Evolutionary conservation across 192 early-diverging fungal genomes (phyloP), one percentile per base, ranked within the genome.

Genomic region (Geranomyces michiganensis): DNA sequence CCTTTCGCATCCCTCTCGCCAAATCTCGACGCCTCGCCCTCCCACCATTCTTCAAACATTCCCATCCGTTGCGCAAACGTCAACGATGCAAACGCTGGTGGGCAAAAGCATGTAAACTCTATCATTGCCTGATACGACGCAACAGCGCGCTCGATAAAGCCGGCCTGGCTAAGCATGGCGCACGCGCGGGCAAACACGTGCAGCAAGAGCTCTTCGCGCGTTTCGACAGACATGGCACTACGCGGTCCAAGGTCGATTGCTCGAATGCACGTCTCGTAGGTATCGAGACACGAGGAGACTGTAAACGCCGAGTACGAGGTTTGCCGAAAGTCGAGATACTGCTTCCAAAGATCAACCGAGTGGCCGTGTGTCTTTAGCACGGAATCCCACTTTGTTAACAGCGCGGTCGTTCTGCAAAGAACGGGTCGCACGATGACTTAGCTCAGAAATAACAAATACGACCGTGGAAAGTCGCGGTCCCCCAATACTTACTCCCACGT

Each of bases 31-130:
- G 53, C 43, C 44, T 83, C 83, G 26, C 65, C 74, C 43, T 85
- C 83, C 83, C 83, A 85, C 70, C 81, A 85, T 10, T 32, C 45
- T 46, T 82, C 83, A 65, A 85, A 78, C 58, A 76, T 48, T 19
- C 73, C 79, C 27, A 83, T 13, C 33, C 78, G 59, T 56, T 85
- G 72, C 24, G 71, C 60, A 48, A 72, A 74, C 12, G 41, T 56
- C 44, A 58, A 48, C 9, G 12, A 24, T 14, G 27, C 49, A 45
- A 76, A 80, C 14, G 75, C 78, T 17, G 78, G 63, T 12, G 83
- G 83, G n/a, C 64, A 70, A 66, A 85, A 85, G 67, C 76, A 76
- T 6, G 62, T 56, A 44, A 85, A 77, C 65, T 85, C 83, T 27
- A 85, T 73, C 67, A 83, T 65, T 6, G 78, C 83, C 61, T 85